phyloP scores from a whole-genome alignment of 2,329 filamentous ascomycete species.

The Bipolaris oryzae region DNA sequence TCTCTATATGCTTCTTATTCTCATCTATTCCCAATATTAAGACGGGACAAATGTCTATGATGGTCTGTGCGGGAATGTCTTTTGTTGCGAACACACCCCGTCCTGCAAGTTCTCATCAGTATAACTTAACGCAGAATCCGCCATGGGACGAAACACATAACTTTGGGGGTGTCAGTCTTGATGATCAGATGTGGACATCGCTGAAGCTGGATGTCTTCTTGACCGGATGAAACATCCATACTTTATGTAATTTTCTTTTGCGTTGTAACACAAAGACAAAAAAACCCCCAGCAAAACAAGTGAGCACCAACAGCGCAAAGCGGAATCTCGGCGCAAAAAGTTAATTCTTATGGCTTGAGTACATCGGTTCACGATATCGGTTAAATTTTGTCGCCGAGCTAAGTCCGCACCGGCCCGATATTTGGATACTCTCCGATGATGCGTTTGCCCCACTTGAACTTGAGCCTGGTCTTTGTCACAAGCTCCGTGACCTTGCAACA shows the following conservation, averaged over 20 bases:
- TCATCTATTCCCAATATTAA: conserved; percentile 57
- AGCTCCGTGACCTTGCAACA: conserved; percentile 6
- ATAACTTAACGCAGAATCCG: too few relatives aligned
- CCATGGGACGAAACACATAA: conserved; percentile 34
- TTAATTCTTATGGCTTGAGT: background rate
- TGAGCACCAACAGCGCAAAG: background rate
- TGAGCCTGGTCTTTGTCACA: conserved; percentile 16
- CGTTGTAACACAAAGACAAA: background rate
- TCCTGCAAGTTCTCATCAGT: conserved; percentile 47
- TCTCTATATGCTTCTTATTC: conserved; percentile 56
- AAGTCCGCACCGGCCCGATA: conserved; percentile 10
- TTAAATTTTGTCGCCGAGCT: conserved; percentile 11
- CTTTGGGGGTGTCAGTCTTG: conserved; percentile 59
- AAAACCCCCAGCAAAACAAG: background rate
- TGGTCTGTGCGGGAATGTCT: conserved; percentile 55
- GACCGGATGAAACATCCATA: conserved; percentile 3
- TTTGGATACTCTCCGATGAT: conserved; percentile 5
- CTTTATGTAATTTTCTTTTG: background rate
- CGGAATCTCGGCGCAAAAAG: background rate
- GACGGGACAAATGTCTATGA: conserved; percentile 61
- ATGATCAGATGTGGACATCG: conserved; percentile 53
- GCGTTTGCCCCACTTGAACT: conserved; percentile 20
- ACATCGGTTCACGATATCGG: conserved; percentile 1
- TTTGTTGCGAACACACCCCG: conserved; percentile 59
- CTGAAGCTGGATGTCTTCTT: conserved; percentile 42